Evolutionary conservation across 164 flowering plant genomes (phyloP).

Genomic region (Tetracentron sinense): DNA sequence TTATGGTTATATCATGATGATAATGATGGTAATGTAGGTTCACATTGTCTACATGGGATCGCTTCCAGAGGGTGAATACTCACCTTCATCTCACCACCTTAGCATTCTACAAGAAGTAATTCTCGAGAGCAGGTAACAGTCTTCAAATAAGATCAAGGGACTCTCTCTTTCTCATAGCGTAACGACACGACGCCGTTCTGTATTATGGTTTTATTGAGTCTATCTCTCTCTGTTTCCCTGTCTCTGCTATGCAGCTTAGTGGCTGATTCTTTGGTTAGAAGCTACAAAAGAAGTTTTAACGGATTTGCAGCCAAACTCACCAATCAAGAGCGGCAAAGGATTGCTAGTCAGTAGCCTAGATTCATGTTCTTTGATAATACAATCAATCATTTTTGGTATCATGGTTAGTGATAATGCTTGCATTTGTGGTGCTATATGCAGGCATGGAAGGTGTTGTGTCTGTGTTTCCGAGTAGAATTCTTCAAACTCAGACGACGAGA

Average conservation of each 20-base stretch:
- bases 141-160: no score
- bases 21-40: conserved; percentile 16
- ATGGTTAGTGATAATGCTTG: neutral
- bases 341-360: conserved; percentile 21
- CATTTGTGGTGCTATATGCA: conserved; percentile 3
- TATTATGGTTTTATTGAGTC: no score
- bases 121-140: conserved; percentile 14
- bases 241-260: conserved; percentile 6
- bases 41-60: conserved; percentile 40
- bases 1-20: neutral
- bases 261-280: conserved; percentile 29
- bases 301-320: conserved; percentile 57
- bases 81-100: conserved; percentile 27
- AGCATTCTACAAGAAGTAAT: conserved; percentile 19
- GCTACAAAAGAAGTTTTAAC: conserved; percentile 51
- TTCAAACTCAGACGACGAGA: conserved; percentile 37
- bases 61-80: conserved; percentile 17
- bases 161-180: no score
- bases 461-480: conserved; percentile 31
- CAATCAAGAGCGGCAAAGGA: conserved; percentile 27
- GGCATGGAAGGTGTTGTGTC: conserved; percentile 39
- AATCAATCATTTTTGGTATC: neutral
- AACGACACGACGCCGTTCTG: no score
- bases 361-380: neutral
- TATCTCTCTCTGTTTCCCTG: no score